Conservation (phyloP, 768 basidiomycete genomes). For the Boletus pseudo-olivaceus region DNA sequence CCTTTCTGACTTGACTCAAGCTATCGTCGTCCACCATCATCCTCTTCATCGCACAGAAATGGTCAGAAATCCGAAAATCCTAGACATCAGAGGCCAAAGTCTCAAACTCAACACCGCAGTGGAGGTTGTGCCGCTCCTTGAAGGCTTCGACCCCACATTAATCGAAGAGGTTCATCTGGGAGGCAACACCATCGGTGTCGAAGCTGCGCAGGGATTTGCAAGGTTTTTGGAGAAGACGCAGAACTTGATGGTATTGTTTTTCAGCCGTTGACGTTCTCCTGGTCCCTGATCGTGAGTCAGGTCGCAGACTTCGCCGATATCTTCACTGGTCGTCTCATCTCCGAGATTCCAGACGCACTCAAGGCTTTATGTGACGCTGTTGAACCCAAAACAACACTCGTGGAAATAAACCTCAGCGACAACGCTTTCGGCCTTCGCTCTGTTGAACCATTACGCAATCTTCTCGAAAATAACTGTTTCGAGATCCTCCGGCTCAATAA, state of each 20-base stretch:
- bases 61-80: constrained; percentile 13
- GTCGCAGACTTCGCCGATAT: constrained; percentile 96
- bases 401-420: constrained; percentile 88
- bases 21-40: neutral
- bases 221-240: constrained; percentile 69
- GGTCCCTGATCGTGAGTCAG: constrained; percentile 40
- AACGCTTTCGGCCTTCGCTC: constrained; percentile 97
- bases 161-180: constrained; percentile 91
- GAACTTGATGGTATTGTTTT: constrained; percentile 56
- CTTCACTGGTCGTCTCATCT: constrained; percentile 94
- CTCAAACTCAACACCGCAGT: constrained; percentile 76
- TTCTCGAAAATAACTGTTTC: constrained; percentile 77
- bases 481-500: constrained; percentile 89
- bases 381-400: constrained; percentile 71
- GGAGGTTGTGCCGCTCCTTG: constrained; percentile 74
- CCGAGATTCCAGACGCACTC: constrained; percentile 90
- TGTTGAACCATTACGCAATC: constrained; percentile 89
- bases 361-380: constrained; percentile 86
- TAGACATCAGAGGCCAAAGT: constrained; percentile 30
- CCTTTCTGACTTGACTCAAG: neutral
- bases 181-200: constrained; percentile 92
- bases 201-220: constrained; percentile 81
- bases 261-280: neutral
- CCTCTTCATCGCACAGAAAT: constrained; percentile 7
- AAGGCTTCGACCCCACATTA: constrained; percentile 55